Percentiles rank a stretch among this genome's conserved stretches.
Evolutionary conservation across 768 basidiomycete species (phyloP).

Genomic region (Boletus rubroflammeus): DNA sequence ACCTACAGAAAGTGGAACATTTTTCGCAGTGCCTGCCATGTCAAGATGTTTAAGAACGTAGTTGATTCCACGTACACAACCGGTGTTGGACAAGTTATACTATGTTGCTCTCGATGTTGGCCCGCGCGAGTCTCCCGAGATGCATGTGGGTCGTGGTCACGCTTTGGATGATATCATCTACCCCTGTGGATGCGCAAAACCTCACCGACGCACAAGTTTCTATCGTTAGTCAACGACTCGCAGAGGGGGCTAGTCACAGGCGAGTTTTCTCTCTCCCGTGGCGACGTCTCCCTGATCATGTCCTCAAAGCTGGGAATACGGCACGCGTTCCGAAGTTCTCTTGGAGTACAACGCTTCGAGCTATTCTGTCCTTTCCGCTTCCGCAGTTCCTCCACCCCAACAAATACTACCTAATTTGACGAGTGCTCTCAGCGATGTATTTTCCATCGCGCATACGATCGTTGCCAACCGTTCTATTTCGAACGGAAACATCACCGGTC

Average conservation of each 20-base stretch:
- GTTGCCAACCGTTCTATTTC: constrained; percentile 45
- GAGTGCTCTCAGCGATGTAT: constrained; percentile 48
- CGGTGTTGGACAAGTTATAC: not conserved
- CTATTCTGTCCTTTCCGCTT: constrained; percentile 43
- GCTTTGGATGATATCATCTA: constrained; percentile 4
- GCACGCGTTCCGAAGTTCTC: constrained; percentile 48
- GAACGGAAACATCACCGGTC: constrained; percentile 42
- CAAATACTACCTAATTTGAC: constrained; percentile 17
- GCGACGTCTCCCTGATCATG: not conserved
- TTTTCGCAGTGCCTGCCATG: not conserved
- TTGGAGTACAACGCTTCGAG: constrained; percentile 45
- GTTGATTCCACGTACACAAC: too few species aligned
- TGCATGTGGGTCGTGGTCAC: not conserved
- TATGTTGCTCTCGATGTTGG: not conserved
- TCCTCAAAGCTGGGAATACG: constrained; percentile 48
- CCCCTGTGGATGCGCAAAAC: constrained; percentile 28
- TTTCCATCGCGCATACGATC: constrained; percentile 48
- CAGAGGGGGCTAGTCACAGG: constrained; percentile 43
- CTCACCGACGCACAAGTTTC: constrained; percentile 36
- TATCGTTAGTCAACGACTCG: constrained; percentile 35
- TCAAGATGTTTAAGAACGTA: not conserved
- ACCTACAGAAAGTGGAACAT: not conserved
- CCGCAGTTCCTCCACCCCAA: constrained; percentile 26
- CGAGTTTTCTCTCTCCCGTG: constrained; percentile 7
- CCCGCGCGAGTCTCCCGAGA: not conserved